Conservation (phyloP, 2,329 filamentous ascomycete species). For the Colletotrichum orbiculare region DNA sequence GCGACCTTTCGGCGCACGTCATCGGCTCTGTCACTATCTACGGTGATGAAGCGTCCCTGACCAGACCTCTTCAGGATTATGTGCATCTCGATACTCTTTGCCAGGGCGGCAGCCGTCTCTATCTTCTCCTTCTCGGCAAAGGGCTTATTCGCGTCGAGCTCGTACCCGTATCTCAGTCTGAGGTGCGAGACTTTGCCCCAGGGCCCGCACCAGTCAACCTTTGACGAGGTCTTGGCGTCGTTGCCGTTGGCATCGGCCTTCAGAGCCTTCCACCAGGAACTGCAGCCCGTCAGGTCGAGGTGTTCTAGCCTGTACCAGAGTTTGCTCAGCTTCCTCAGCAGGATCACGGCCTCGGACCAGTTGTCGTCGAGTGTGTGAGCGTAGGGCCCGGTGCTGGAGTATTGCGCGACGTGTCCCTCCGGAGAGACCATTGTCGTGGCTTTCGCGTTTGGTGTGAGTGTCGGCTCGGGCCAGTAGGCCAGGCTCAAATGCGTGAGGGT, state of each 20-base stretch:
- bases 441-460: slow-evolving; percentile 65
- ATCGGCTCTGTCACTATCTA: slow-evolving; percentile 53
- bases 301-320: slow-evolving; percentile 69
- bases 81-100: slow-evolving; percentile 58
- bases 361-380: slow-evolving; percentile 68
- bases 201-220: slow-evolving; percentile 63
- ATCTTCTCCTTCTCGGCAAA: slow-evolving; percentile 47
- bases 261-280: slow-evolving; percentile 64
- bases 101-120: slow-evolving; percentile 50
- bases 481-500: slow-evolving; percentile 70
- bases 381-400: slow-evolving; percentile 67
- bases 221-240: slow-evolving; percentile 22
- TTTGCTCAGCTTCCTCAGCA: slow-evolving; percentile 65
- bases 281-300: slow-evolving; percentile 70
- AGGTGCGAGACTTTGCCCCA: slow-evolving; percentile 65
- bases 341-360: slow-evolving; percentile 67
- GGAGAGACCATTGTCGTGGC: slow-evolving; percentile 58
- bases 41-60: slow-evolving; percentile 59
- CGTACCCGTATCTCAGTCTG: slow-evolving; percentile 58
- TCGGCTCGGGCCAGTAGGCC: slow-evolving; percentile 71
- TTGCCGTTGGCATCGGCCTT: slow-evolving; percentile 55
- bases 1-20: not conserved
- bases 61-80: slow-evolving; percentile 59
- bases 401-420: slow-evolving; percentile 57
- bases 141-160: slow-evolving; percentile 46